Base-by-base conservation (phyloP, 2,329 filamentous ascomycete genomes). In the Exophiala oligosperma region DNA sequence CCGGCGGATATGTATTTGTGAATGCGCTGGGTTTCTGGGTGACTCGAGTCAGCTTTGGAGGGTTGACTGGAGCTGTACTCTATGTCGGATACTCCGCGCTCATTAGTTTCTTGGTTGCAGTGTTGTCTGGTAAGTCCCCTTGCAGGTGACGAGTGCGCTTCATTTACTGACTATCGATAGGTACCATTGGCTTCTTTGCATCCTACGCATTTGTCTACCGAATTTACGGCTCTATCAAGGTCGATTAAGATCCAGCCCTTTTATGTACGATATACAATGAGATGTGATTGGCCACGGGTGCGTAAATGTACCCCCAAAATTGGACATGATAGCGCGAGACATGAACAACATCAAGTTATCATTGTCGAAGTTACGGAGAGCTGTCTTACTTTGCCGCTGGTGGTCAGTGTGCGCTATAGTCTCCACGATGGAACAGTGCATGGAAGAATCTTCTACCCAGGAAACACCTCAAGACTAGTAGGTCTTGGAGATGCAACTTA, bases 191-290 rank as follows among this genome's bases (percentile, higher is more conserved):
- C 55, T 97, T 94, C 79, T 91, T 97, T 68, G 86, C 94, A 7
- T 95, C 91, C 72, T 97, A 92, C 91, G 84, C 89, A 72, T 99
- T 99, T 72, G 89, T 96, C 53, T 85, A 90, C 66, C 93, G 90
- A 73, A 99, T 99, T 61, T 99, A 99, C 74, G 80, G 86, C 24
- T 97, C 92, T n/a, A 96, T 99, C 78, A 99, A 99, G 81, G 92
- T 99, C 64, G 94, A 99, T 72, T 99, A 74, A 76, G 37, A 4
- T 38, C 26, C 32, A n/a, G 21, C n/a, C 14, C 17, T 28, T 7
- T 17, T 3, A 43, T 43, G 40, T 21, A 43, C 40, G 21, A 43
- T 43, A 43, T 3, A 43, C 3, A 43, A n/a, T 23, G 21, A 43
- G n/a, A 43, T n/a, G 4, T 17, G 14, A 14, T 14, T 21, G 40